Evolutionary conservation across 495 filamentous ascomycete genomes (phyloP).

Genomic region (Lophiostoma macrostomum): DNA sequence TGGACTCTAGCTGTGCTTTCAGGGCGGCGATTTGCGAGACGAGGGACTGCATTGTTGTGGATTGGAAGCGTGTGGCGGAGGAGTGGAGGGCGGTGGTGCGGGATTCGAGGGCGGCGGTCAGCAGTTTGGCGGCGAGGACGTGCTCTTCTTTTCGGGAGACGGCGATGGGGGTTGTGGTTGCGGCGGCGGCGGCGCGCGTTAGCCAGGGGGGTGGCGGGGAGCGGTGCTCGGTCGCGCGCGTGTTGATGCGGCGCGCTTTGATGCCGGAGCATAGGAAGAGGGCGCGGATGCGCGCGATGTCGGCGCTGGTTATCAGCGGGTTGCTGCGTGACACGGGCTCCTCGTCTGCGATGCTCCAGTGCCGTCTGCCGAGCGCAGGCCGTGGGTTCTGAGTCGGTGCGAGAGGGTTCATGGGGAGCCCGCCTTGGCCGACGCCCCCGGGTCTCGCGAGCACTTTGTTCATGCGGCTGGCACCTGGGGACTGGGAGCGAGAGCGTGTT

Average conservation of each 20-base stretch:
- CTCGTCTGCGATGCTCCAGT: conserved; percentile 72
- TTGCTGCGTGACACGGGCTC: too few species aligned
- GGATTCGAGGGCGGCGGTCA: conserved; percentile 55
- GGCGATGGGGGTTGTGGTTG: conserved; percentile 41
- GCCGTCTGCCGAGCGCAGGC: conserved; percentile 43
- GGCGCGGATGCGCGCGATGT: conserved; percentile 70
- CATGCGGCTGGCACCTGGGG: conserved; percentile 9
- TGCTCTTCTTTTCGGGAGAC: conserved; percentile 62
- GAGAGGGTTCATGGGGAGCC: conserved; percentile 39
- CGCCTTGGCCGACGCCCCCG: conserved; percentile 47
- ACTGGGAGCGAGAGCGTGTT: conserved; percentile 8
- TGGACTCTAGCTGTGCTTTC: conserved; percentile 50
- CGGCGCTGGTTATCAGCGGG: conserved; percentile 52
- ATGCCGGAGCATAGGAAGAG: conserved; percentile 79
- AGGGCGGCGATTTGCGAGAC: conserved; percentile 49
- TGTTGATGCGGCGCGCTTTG: conserved; percentile 75
- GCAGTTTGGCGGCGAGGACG: conserved; percentile 62
- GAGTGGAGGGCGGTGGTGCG: conserved; percentile 55
- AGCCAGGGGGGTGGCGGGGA: conserved; percentile 40
- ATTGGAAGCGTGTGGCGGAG: conserved; percentile 52
- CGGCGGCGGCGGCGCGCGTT: conserved; percentile 44
- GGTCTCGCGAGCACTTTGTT: conserved; percentile 37
- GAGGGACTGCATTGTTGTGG: conserved; percentile 46
- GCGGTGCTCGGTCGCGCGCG: conserved; percentile 53
- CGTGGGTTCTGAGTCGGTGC: conserved; percentile 31